These are phyloP conservation scores for Westerdykella aurantiaca DNA, from an alignment of 2,329 filamentous ascomycete genomes.

Conservation along the genomic window DNA sequence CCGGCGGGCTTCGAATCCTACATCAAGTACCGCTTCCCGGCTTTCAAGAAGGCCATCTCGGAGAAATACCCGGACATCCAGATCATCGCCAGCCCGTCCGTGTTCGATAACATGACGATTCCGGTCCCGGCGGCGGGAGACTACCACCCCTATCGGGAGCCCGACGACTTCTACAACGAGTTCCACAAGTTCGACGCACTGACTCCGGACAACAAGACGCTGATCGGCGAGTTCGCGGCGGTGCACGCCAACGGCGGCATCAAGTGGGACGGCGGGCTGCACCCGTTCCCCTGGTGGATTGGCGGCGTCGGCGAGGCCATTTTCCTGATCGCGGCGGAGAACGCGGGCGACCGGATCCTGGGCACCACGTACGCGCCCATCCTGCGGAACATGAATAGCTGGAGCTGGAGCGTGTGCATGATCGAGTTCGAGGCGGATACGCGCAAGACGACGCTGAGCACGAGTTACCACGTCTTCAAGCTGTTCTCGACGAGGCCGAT, in stretches of 20 bases:
- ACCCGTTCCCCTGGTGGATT: conserved; percentile 39
- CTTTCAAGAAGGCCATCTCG: conserved; percentile 32
- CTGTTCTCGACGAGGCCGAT: conserved; percentile 25
- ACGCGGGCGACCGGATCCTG: conserved; percentile 53
- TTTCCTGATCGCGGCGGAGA: conserved; percentile 59
- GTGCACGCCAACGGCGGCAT: conserved; percentile 27
- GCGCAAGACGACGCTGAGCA: conserved; percentile 22
- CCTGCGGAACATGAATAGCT: conserved; percentile 28
- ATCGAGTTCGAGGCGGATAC: conserved; percentile 27
- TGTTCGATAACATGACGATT: conserved; percentile 32
- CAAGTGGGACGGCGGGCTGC: conserved; percentile 21
- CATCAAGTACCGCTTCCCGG: conserved; percentile 28
- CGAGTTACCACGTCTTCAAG: conserved; percentile 28
- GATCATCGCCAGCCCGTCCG: conserved; percentile 24
- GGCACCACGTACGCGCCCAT: conserved; percentile 45
- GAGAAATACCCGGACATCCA: conserved; percentile 32
- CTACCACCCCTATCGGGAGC: conserved; percentile 43
- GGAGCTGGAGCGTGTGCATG: conserved; percentile 31
- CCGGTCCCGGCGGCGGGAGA: conserved; percentile 33
- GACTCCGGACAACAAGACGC: conserved; percentile 24
- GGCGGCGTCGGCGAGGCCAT: conserved; percentile 60
- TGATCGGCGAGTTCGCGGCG: conserved; percentile 34
- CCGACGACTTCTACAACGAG: conserved; percentile 38
- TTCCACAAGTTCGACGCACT: conserved; percentile 42
- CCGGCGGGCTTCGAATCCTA: conserved; percentile 25